Base-by-base conservation (phyloP, 2,329 filamentous ascomycete species). In the Gaeumannomyces sp. region DNA sequence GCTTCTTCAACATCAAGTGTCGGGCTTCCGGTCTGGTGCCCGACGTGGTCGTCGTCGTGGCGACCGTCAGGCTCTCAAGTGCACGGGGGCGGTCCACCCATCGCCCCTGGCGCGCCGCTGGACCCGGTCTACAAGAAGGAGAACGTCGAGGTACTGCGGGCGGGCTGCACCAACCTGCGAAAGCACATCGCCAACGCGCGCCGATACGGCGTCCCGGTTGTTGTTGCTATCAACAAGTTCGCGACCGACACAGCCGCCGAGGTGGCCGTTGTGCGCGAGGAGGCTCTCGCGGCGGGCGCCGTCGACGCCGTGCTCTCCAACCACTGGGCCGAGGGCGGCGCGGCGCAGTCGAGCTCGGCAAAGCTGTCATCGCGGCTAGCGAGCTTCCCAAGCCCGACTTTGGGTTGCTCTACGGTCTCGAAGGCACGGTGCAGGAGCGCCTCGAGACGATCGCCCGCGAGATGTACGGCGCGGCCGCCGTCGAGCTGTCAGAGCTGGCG, bases 1-100 rank as follows among this genome's bases (percentile, higher is more conserved):
- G 95, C 63, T 99, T 99, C 85, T 98, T 99, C 87, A 98, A 99
- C 82, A 98, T 99, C 83, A 99, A 99, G 84, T 98, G 95, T 81
- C 90, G 95, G 67, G 91, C 93, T 13, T 97, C 94, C 7, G 94
- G 94, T 29, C 88, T 99, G 60, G 87, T 92, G 2, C 95, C 95
- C 2, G 95, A 99, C 73, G 92, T 93, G 1, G 93, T 97, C 8
- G 92, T 99, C 59, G 89, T 99, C 66, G 95, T 99, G 53, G 94
- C 95, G 29, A 99, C 95, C 2, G 91, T 99, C 60, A 90, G 95
- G 95, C 95, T 8, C 83, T 99, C 69, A 99, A 99, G 93, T 97
- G 4, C 95, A 99, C 77, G 95, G 95, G 64, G 95, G 94, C 65
- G 95, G 93, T 25, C 94, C 95, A n/a, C 90, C 94, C 45, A 97